Percentiles rank a stretch among this genome's conserved stretches.
Conservation (phyloP, 2,329 filamentous ascomycete genomes). For the Sporothrix pallida region DNA sequence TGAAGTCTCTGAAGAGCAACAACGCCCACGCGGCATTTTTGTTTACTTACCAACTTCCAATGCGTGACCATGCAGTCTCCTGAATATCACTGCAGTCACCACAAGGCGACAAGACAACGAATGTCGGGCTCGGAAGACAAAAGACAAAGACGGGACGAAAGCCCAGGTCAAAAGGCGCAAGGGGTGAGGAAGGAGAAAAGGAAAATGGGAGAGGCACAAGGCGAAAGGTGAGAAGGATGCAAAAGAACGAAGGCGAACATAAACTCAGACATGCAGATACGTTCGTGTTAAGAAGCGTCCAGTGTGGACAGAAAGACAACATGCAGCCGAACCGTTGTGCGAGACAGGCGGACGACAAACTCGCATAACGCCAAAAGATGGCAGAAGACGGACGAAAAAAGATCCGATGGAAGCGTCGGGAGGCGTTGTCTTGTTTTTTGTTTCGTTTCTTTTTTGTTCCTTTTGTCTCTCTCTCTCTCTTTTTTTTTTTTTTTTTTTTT, state of each 20-base stretch:
- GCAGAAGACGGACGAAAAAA: not conserved
- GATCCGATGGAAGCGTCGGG: not conserved
- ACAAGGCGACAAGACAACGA: no score
- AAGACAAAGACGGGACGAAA: not conserved
- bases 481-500: no score
- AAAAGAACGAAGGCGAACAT: not conserved
- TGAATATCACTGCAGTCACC: not conserved
- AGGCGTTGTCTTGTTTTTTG: not conserved
- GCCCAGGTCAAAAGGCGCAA: not conserved
- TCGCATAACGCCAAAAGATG: not conserved
- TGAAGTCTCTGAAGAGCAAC: no score
- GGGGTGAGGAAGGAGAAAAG: not conserved
- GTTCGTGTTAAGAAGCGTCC: not conserved
- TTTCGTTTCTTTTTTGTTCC: not conserved
- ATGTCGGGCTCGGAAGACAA: not conserved
- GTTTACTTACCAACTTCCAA: not conserved
- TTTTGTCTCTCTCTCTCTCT: no score
- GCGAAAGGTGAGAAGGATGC: not conserved
- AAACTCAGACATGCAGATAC: conserved; percentile 13
- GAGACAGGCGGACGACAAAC: not conserved
- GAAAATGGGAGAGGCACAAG: not conserved
- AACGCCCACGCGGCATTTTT: not conserved
- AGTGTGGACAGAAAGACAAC: not conserved
- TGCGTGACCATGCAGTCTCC: not conserved
- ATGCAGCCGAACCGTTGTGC: conserved; percentile 20